Evolutionary conservation across 148 eudicot genomes (phyloP).

Genomic region (Silene conica): DNA sequence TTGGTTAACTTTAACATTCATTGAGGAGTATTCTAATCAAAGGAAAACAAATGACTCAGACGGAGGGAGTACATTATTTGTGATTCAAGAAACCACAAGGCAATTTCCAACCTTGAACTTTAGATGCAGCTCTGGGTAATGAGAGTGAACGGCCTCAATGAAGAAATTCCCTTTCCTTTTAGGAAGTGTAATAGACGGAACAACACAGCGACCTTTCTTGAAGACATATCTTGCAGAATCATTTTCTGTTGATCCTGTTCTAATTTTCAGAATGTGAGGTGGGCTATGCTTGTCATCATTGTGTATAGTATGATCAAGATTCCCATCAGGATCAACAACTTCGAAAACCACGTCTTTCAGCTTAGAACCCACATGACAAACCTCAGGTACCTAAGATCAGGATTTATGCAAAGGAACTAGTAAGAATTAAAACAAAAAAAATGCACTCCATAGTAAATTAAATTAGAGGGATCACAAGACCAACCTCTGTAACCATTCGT

Average conservation of each 20-base stretch:
- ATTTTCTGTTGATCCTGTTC: constrained; percentile 30
- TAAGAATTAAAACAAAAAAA: background rate
- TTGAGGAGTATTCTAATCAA: too few relatives aligned
- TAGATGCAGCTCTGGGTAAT: constrained; percentile 40
- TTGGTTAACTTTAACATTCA: too few relatives aligned
- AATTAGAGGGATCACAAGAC: constrained; percentile 6
- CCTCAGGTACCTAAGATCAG: constrained; percentile 42
- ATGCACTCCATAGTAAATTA: too few relatives aligned
- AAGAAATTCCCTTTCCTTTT: constrained; percentile 34
- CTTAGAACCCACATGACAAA: constrained; percentile 41
- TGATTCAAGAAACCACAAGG: background rate
- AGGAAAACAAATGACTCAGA: too few relatives aligned
- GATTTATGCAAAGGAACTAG: background rate
- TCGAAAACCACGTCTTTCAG: constrained; percentile 46
- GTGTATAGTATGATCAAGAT: constrained; percentile 42
- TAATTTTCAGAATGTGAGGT: constrained; percentile 40
- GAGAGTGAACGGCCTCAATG: constrained; percentile 49
- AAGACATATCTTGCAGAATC: constrained; percentile 42
- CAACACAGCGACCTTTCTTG: constrained; percentile 41
- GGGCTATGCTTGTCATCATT: constrained; percentile 37
- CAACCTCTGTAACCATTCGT: constrained; percentile 38
- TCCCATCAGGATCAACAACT: constrained; percentile 43
- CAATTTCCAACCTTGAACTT: constrained; percentile 43
- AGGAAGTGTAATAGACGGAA: constrained; percentile 56
- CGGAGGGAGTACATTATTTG: too few relatives aligned